Base-by-base conservation (phyloP, 129 eudicot species). In the Oenanthe sinensis region DNA sequence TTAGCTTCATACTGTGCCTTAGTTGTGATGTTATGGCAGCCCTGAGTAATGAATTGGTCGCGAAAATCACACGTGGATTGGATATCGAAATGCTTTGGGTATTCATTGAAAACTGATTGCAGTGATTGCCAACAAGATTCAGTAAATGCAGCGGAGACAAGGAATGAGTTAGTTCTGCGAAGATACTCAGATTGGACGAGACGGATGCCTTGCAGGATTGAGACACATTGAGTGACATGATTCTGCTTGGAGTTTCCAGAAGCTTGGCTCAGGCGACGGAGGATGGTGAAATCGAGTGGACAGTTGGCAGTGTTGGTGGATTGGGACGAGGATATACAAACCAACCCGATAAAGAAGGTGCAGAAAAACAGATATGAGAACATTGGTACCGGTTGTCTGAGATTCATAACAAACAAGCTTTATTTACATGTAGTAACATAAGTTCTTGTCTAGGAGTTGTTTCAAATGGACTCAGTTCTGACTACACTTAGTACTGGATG, bases 11-110 rank as follows among this genome's bases (percentile, higher is more conserved):
- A 95, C 71, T 92, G 83, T 6, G 79, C 26, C 1, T 85, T 88
- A 16, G 84, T 90, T 16, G 90, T 92, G 84, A 95, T 88, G 81
- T 92, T 92, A 92, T 87, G 83, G 69, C 99, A 95, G 0, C 97
- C 96, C 24, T 80, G 79, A 14, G 94, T 79, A 40, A 95, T 84
- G 92, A 91, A 88, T 55, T 45, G 33, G n/a, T 94, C 86, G 39
- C 86, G 50, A 76, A 91, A 91, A 19, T 91, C 90, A 77, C 99
- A 95, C 30, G 82, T 70, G 8, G 75, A 40, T 22, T 90, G 91
- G 78, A 91, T 83, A 76, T 91, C 87, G 79, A 91, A 90, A 17
- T 77, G 74, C 58, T 82, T 87, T 63, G 75, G 65, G 75, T 81
- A 86, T 19, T 76, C 80, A 74, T 76, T 58, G 62, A 84, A 85